Evolutionary conservation across 176 grass and related monocot species (phyloP).

Genomic region (Musa troglodytarum): DNA sequence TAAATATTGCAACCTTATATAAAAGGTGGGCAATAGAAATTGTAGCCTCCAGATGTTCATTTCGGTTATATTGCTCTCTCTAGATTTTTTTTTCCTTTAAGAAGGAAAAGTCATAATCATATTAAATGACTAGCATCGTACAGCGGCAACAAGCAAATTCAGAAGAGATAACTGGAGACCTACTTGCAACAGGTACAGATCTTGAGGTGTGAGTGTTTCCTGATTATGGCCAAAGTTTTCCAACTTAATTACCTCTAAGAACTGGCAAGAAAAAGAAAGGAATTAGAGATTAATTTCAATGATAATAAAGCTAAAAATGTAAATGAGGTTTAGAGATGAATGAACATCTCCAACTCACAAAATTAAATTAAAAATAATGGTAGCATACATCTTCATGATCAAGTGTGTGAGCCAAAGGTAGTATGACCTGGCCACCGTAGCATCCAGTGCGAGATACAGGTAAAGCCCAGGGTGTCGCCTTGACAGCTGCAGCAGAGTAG

Average conservation of each 20-base stretch:
- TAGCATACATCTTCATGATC: slow-evolving; percentile 62
- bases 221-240: slow-evolving; percentile 7
- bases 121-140: background rate
- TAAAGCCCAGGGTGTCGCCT: slow-evolving; percentile 45
- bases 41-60: no score
- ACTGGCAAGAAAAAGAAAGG: slow-evolving; percentile 3
- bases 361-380: background rate
- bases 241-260: slow-evolving; percentile 25
- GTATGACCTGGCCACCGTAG: slow-evolving; percentile 59
- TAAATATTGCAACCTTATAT: background rate
- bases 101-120: background rate
- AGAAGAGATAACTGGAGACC: background rate
- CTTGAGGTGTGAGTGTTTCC: slow-evolving; percentile 7
- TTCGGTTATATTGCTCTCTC: no score
- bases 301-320: background rate
- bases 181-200: slow-evolving; percentile 23
- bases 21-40: no score
- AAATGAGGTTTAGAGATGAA: background rate
- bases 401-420: slow-evolving; percentile 51
- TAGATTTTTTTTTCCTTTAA: no score
- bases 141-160: background rate
- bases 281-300: background rate
- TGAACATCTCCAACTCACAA: background rate
- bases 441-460: slow-evolving; percentile 37
- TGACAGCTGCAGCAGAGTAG: slow-evolving; percentile 53